Evolutionary conservation across 83 land plant species (phyloP), one percentile per base, ranked within the genome.

Genomic region (Picea mariana): DNA sequence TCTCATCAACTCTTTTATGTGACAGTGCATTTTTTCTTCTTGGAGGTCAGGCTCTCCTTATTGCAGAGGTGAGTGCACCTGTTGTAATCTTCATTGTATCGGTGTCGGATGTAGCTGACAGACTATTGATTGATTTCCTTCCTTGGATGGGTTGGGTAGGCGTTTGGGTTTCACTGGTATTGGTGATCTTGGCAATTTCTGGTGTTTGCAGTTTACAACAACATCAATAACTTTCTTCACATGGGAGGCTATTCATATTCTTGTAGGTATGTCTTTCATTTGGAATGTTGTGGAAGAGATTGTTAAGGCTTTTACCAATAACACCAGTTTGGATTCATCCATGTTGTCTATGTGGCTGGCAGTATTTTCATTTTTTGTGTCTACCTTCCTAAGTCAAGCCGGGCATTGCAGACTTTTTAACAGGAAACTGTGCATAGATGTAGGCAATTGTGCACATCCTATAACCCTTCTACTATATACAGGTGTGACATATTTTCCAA

Each of bases 131-230:
- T 15, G 83, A 84, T 80, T 83, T 78, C 55, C 55, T 84, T 59
- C 78, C 86, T 6, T 84, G 86, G 86, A 81, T 81, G 79, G 86
- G 83, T 16, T 84, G 86, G 69, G 82, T 84, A 34, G 86, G 86
- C 64, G 15, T 84, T 68, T 80, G 86, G 86, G 62, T 17, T 38
- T 80, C 83, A 27, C 27, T 81, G 38, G 23, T 81, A 17, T 44
- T 84, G 83, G 38, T 84, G 21, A 21, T 84, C 24, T 61, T 84
- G 52, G 82, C 86, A 40, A 18, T 81, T 58, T 77, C 84, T 31
- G 64, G 75, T 42, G 78, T 79, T n/a, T 84, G 67, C 77, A 81
- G 66, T 21, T 81, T 40, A 67, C 73, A 62, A 15, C 20, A 73
- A 8, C 61, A 11, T 55, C 62, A 38, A 63, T 84, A 18, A 84